A percentile compares a stretch with the other conserved stretches of the same genome.
phyloP scores from a whole-genome alignment of 2,329 filamentous ascomycete genomes.

The Cladophialophora bantiana region DNA sequence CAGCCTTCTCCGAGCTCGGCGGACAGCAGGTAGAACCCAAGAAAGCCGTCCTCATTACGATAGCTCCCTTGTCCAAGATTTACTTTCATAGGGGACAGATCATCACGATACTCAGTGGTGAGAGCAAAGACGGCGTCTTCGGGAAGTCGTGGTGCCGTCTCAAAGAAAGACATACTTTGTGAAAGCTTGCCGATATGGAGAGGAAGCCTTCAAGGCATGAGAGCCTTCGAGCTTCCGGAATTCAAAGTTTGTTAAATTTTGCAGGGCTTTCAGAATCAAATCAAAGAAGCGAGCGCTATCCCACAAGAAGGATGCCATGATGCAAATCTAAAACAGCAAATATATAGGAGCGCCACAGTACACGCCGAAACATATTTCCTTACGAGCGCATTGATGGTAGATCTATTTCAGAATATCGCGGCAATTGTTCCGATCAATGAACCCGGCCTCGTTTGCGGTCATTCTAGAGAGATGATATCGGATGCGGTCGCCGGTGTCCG shows the following conservation, averaged over 20 bases:
- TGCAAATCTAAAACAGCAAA: background rate
- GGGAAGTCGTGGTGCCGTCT: background rate
- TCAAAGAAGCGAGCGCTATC: background rate
- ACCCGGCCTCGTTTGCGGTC: background rate
- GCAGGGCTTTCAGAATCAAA: background rate
- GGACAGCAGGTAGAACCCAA: constrained; percentile 50
- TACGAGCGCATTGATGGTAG: background rate
- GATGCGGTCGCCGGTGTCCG: constrained; percentile 1
- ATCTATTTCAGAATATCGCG: background rate
- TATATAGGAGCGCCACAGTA: background rate
- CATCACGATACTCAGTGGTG: constrained; percentile 39
- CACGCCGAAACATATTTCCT: background rate
- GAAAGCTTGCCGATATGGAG: background rate
- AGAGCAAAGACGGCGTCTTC: constrained; percentile 20
- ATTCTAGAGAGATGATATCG: background rate
- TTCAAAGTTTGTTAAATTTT: background rate
- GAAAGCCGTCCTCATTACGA: constrained; percentile 47
- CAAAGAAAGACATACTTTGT: background rate
- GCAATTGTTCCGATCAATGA: background rate
- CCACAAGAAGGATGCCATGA: background rate
- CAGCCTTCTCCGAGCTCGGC: constrained; percentile 66
- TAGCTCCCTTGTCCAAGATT: constrained; percentile 51
- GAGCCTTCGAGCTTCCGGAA: background rate
- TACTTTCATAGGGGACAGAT: constrained; percentile 47
- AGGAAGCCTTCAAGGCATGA: background rate